These are phyloP conservation scores for Detonula confervacea DNA, from an alignment of 352 stramenopile species.

Conservation along the genomic window DNA sequence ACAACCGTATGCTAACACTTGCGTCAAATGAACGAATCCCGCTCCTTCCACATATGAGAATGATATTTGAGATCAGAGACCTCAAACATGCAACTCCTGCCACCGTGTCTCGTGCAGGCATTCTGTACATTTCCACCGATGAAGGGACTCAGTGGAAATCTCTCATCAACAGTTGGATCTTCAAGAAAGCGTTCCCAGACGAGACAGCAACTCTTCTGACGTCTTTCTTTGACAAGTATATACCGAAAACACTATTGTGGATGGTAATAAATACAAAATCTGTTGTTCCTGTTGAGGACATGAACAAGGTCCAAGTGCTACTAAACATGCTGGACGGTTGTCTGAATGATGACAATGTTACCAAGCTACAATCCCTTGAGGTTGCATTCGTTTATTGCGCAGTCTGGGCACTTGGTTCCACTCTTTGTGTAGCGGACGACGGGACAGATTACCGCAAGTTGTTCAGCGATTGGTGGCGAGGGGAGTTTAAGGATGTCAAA, in stretches of 20 bases:
- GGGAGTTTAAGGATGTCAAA: slow-evolving; percentile 84
- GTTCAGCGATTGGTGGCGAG: slow-evolving; percentile 84
- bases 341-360: slow-evolving; percentile 79
- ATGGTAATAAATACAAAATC: slow-evolving; percentile 94
- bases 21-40: slow-evolving; percentile 96
- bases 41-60: slow-evolving; percentile 91
- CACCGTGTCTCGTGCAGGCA: slow-evolving; percentile 93
- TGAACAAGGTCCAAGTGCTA: slow-evolving; percentile 93
- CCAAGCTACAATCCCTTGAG: slow-evolving; percentile 91
- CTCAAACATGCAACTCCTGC: slow-evolving; percentile 94
- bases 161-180: slow-evolving; percentile 95
- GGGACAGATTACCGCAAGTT: slow-evolving; percentile 84
- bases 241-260: slow-evolving; percentile 91
- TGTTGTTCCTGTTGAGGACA: slow-evolving; percentile 91
- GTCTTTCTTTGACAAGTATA: slow-evolving; percentile 94
- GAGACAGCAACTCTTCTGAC: slow-evolving; percentile 88
- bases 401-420: slow-evolving; percentile 95
- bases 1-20: slow-evolving; percentile 91
- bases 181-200: slow-evolving; percentile 87
- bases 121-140: slow-evolving; percentile 94
- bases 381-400: slow-evolving; percentile 94
- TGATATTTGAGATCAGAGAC: slow-evolving; percentile 96
- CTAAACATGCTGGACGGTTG: slow-evolving; percentile 95
- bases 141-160: slow-evolving; percentile 91
- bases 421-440: slow-evolving; percentile 91